Base-by-base conservation (phyloP, 2,329 filamentous ascomycete genomes). In the Rasamsonia emersonii region DNA sequence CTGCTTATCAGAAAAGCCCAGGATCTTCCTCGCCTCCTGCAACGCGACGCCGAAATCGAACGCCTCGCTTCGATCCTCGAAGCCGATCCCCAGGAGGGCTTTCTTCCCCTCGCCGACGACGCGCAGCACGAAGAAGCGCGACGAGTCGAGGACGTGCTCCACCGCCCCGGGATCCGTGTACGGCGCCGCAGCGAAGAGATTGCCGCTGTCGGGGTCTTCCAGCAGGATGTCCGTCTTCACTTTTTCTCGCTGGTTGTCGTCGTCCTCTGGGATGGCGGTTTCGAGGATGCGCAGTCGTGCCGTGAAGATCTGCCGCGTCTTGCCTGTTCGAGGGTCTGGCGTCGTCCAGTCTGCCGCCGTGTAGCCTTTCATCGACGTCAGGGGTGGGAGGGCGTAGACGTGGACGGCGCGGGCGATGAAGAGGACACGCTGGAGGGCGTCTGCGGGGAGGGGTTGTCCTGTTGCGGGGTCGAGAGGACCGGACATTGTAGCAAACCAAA, bases 331-430 rank as follows among this genome's bases (percentile, higher is more conserved):
- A 15, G 44, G 38, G n/a, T 64, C 58, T 3, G 45, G 43, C 28
- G 68, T 67, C 17, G 85, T 93, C 86, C 86, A 94, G 41, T 72
- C 64, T 9, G 78, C 70, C 37, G 86, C 86, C 20, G 71, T 73
- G 68, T 93, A 82, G 56, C 86, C 86, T 56, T 82, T 81, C 47
- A 77, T 85, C 11, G 79, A 81, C 26, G 79, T 71, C 36, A 86
- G 68, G 15, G 86, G 85, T 11, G 86, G 86, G 56, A 93, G 86
- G 51, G 81, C 77, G 70, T 93, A 94, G 67, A 93, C 73, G 65
- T 93, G 84, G 42, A 91, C 80, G 43, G 71, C 67, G 49, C 71
- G 65, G 41, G 79, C 75, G 56, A 86, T 66, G 71, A 85, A 88
- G 56, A 93, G 79, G 54, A 91, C 69, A 56, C 85, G 79, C 61